Evolutionary conservation across 73 alveolate genomes (phyloP), one percentile per base, ranked within the genome.

Genomic region (Symbiodinium natans): DNA sequence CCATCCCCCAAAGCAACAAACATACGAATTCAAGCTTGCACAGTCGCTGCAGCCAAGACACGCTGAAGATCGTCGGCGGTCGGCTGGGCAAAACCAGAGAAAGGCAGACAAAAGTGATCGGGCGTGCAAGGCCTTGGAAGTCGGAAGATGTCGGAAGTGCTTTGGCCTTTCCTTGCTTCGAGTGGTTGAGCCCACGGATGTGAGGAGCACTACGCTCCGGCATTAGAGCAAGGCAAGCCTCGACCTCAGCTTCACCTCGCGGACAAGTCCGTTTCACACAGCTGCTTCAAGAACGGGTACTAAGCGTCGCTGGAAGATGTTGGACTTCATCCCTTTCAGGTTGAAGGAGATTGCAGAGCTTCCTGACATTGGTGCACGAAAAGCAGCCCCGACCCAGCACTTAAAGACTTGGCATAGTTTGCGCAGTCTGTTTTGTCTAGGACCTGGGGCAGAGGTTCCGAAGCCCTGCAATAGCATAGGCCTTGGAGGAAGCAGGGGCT

Each of bases 121-220:
- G n/a, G n/a, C n/a, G n/a, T n/a, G n/a, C n/a, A n/a, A n/a, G n/a
- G n/a, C n/a, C n/a, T n/a, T n/a, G n/a, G n/a, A n/a, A n/a, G n/a
- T n/a, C n/a, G n/a, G n/a, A n/a, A n/a, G n/a, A n/a, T n/a, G n/a
- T n/a, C n/a, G n/a, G n/a, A n/a, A n/a, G n/a, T n/a, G n/a, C n/a
- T n/a, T n/a, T n/a, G n/a, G n/a, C n/a, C n/a, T n/a, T n/a, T n/a
- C n/a, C n/a, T n/a, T n/a, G n/a, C n/a, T n/a, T n/a, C n/a, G n/a
- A n/a, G n/a, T n/a, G n/a, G n/a, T n/a, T n/a, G n/a, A n/a, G n/a
- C n/a, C n/a, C n/a, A n/a, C n/a, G n/a, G n/a, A n/a, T n/a, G n/a
- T n/a, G 42, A 90, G 97, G 97, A 90, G 89, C 97, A 90, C 42
- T 90, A 90, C 25, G 97, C 97, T n/a, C 97, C 97, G 6, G 97